Evolutionary conservation across 1,284 basidiomycete genomes (phyloP).

Genomic region (Ustilago hordei): DNA sequence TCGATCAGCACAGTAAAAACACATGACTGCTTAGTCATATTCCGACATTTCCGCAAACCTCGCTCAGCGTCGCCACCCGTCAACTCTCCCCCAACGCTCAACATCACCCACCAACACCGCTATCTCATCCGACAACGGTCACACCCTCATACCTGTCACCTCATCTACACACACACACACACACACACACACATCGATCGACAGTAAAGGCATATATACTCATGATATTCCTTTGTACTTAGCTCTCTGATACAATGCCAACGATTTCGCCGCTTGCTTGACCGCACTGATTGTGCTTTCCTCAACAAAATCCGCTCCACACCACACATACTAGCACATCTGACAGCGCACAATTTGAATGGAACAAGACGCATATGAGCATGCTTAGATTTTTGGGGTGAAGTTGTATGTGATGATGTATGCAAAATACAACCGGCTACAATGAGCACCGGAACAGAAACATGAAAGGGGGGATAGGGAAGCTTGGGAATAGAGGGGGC

Average conservation of each 20-base stretch:
- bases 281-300: too few species aligned
- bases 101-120: too few species aligned
- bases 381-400: slow-evolving; percentile 46
- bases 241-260: too few species aligned
- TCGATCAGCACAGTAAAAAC: not conserved
- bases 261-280: too few species aligned
- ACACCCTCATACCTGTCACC: too few species aligned
- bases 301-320: not conserved
- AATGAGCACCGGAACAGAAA: slow-evolving; percentile 11
- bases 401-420: slow-evolving; percentile 22
- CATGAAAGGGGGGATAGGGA: slow-evolving; percentile 28
- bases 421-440: slow-evolving; percentile 41
- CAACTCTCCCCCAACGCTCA: too few species aligned
- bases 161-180: too few species aligned
- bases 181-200: too few species aligned
- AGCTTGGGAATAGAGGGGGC: slow-evolving; percentile 49
- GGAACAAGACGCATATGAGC: slow-evolving; percentile 38
- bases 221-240: too few species aligned
- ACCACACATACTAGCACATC: not conserved
- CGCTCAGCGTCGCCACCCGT: too few species aligned
- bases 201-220: not conserved
- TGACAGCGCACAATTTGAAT: not conserved
- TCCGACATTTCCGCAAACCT: too few species aligned
- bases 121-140: too few species aligned
- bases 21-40: not conserved